Evolutionary conservation across 2,329 filamentous ascomycete genomes (phyloP), one percentile per base, ranked within the genome.

Genomic region (Blumeria hordei): DNA sequence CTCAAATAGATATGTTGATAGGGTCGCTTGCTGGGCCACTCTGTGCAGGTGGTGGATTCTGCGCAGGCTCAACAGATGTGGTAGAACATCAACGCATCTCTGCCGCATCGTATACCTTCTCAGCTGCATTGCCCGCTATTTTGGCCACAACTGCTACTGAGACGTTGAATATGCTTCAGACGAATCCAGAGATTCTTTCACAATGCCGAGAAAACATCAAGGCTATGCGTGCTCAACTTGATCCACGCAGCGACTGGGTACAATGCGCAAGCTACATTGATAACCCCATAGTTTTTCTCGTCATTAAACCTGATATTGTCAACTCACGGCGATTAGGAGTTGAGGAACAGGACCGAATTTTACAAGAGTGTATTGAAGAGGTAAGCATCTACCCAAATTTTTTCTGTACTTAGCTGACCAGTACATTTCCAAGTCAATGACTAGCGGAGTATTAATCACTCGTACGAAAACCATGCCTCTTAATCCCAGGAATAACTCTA

Each of bases 321-420:
- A 74, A 78, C 53, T 75, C 79, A 0, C 80, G 83, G 64, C 78
- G 77, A 47, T 69, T 94, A 56, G 78, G 72, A 12, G 67, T 77
- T 9, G 76, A 81, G 36, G 90, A 95, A 59, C 87, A 96, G 69
- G 87, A 94, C 63, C 76, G 79, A 56, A 68, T 96, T 16, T 69
- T 98, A 57, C 81, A 93, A 64, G 92, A 98, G 62, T 82, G 86
- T 60, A 87, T 94, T n/a, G 93, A 98, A 58, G 92, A 98, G 82
- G 88, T 93, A 74, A 63, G 77, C 21, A 37, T 16, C 14, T 18
- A 36, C 54, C 49, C 11, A 54, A 34, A 16, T 28, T 8, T 11
- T 7, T 12, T 12, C 21, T 9, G 37, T 11, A 11, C 5, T 39
- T 39, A 39, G n/a, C 37, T 39, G n/a, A 63, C 51, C 53, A 14